A percentile compares a stretch with the other conserved stretches of the same genome.
phyloP scores from a whole-genome alignment of 495 filamentous ascomycete species.

The Astrothelium macrocarpum region DNA sequence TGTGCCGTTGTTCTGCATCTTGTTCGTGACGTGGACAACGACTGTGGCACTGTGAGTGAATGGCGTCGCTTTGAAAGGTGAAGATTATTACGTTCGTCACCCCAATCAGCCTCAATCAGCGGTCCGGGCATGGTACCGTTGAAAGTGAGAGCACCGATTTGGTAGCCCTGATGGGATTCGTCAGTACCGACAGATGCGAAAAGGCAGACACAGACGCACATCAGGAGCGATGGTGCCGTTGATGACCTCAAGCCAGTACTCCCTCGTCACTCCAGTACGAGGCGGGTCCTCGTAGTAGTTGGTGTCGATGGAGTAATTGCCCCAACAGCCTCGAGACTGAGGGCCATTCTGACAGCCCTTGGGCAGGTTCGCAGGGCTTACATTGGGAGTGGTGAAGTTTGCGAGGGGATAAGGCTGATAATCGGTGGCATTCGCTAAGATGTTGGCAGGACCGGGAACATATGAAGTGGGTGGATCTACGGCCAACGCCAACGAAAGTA shows the following conservation, averaged over 20 bases:
- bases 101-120: slow-evolving; percentile 31
- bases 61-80: background rate
- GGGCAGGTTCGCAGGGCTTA: slow-evolving; percentile 2
- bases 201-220: slow-evolving; percentile 13
- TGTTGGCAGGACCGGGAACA: slow-evolving; percentile 1
- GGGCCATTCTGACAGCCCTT: slow-evolving; percentile 15
- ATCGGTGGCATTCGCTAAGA: background rate
- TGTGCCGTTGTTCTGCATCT: slow-evolving; percentile 18
- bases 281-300: slow-evolving; percentile 27
- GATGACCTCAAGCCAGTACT: slow-evolving; percentile 26
- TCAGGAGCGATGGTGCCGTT: slow-evolving; percentile 30
- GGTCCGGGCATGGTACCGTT: slow-evolving; percentile 34
- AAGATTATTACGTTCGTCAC: slow-evolving; percentile 20
- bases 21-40: slow-evolving; percentile 20
- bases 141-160: slow-evolving; percentile 22
- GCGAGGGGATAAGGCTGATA: slow-evolving; percentile 4
- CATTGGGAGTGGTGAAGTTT: slow-evolving; percentile 7
- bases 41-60: slow-evolving; percentile 16
- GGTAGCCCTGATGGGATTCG: slow-evolving; percentile 14
- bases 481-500: slow-evolving; percentile 1
- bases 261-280: slow-evolving; percentile 25
- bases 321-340: slow-evolving; percentile 21
- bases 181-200: background rate
- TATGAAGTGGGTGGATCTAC: slow-evolving; percentile 2
- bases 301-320: slow-evolving; percentile 24